A percentile compares a stretch with the other conserved stretches of the same genome.
Conservation (phyloP, 495 filamentous ascomycete species). For the Clavariopsis aquatica region DNA sequence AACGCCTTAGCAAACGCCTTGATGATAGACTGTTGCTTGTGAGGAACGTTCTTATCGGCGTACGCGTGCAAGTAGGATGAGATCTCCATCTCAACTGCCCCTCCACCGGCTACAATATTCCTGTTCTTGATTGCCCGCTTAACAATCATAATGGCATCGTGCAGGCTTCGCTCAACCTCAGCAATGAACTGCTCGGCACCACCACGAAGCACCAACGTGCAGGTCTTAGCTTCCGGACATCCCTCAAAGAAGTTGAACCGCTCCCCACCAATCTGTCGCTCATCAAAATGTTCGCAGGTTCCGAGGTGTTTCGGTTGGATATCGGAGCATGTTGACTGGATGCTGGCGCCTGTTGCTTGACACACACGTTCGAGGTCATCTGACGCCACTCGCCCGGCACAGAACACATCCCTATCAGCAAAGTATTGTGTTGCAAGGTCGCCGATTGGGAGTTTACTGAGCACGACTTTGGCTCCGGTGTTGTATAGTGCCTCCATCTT, state of each 20-base stretch:
- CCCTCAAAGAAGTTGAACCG: slow-evolving; percentile 98
- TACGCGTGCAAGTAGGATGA: slow-evolving; percentile 88
- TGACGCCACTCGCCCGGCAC: slow-evolving; percentile 86
- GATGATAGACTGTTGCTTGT: slow-evolving; percentile 96
- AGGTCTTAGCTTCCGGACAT: slow-evolving; percentile 93
- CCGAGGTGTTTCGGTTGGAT: slow-evolving; percentile 88
- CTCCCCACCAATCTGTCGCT: slow-evolving; percentile 95
- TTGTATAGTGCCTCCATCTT: slow-evolving; percentile 93
- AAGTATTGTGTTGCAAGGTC: slow-evolving; percentile 96
- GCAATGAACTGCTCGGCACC: slow-evolving; percentile 99
- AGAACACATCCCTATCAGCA: slow-evolving; percentile 97
- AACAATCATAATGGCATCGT: slow-evolving; percentile 99
- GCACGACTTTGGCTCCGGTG: slow-evolving; percentile 92
- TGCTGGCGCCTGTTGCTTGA: slow-evolving; percentile 86
- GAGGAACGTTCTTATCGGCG: slow-evolving; percentile 85
- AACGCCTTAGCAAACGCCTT: slow-evolving; percentile 97
- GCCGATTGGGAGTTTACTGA: slow-evolving; percentile 96
- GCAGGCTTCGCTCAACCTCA: slow-evolving; percentile 93
- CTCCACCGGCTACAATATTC: slow-evolving; percentile 91
- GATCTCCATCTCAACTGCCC: slow-evolving; percentile 95
- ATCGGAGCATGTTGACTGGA: slow-evolving; percentile 96
- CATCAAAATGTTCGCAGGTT: slow-evolving; percentile 87
- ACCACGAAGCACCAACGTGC: slow-evolving; percentile 91
- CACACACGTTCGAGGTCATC: slow-evolving; percentile 96
- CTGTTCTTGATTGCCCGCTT: slow-evolving; percentile 94